Conservation (phyloP, 2,329 filamentous ascomycete genomes). For the Coleophoma cylindrospora region DNA sequence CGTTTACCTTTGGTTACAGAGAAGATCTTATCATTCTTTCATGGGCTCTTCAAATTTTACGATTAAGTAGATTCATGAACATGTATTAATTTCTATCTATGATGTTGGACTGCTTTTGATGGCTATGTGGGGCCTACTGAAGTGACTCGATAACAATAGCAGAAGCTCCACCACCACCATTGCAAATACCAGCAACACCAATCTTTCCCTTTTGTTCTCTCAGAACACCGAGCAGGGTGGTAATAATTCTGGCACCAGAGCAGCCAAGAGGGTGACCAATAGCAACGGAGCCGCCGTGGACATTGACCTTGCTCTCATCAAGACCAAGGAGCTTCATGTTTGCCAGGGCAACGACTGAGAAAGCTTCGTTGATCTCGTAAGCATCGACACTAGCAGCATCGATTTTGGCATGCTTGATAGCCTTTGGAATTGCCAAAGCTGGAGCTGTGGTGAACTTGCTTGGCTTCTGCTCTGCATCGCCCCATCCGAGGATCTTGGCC, state of each 20-base stretch:
- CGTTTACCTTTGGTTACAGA: no score
- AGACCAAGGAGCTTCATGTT: slow-evolving; percentile 90
- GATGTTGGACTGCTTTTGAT: neutral
- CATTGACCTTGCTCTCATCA: slow-evolving; percentile 81
- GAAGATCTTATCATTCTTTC: no score
- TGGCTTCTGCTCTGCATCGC: slow-evolving; percentile 84
- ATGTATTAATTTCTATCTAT: neutral
- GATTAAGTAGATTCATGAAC: no score
- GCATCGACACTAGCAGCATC: slow-evolving; percentile 75
- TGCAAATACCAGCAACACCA: slow-evolving; percentile 93
- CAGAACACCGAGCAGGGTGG: slow-evolving; percentile 83
- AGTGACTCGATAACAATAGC: slow-evolving; percentile 78
- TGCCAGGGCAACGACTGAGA: slow-evolving; percentile 91
- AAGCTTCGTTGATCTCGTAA: slow-evolving; percentile 99
- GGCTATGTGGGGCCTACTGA: slow-evolving; percentile 15
- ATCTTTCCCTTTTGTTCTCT: slow-evolving; percentile 90
- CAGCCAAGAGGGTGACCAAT: slow-evolving; percentile 93
- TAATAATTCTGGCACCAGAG: slow-evolving; percentile 88
- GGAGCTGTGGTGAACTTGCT: slow-evolving; percentile 96
- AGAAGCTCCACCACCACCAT: slow-evolving; percentile 92
- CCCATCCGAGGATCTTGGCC: slow-evolving; percentile 97
- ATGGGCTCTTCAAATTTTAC: no score
- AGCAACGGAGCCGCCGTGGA: slow-evolving; percentile 92
- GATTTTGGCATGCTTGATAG: slow-evolving; percentile 88
- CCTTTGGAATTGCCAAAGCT: slow-evolving; percentile 92